phyloP scores from a whole-genome alignment of 2,329 filamentous ascomycete species.

The Arthroderma sp. region DNA sequence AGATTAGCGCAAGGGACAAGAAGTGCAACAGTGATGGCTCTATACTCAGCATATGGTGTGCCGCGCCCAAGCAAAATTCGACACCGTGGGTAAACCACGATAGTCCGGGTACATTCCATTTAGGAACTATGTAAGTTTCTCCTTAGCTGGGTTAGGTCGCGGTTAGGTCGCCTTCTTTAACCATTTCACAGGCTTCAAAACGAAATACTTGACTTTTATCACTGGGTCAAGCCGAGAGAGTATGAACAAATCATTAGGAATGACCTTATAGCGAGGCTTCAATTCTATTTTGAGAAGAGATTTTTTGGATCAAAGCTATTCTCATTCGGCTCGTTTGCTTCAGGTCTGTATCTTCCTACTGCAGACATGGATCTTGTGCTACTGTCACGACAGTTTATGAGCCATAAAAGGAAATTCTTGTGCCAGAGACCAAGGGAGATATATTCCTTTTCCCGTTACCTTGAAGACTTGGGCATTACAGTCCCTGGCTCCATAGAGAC shows the following conservation, averaged over 20 bases:
- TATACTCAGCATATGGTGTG: slow-evolving; percentile 42
- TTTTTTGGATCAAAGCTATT: slow-evolving; percentile 52
- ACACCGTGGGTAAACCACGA: slow-evolving; percentile 48
- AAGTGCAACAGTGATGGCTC: slow-evolving; percentile 37
- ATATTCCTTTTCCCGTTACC: slow-evolving; percentile 47
- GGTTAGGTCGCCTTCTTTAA: not conserved
- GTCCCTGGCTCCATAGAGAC: slow-evolving; percentile 48
- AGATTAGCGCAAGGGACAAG: slow-evolving; percentile 41
- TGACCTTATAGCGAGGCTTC: slow-evolving; percentile 58
- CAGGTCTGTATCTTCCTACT: slow-evolving; percentile 61
- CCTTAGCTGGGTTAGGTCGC: not conserved
- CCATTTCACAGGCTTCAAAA: slow-evolving; percentile 58
- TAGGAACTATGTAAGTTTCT: slow-evolving; percentile 21
- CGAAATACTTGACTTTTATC: slow-evolving; percentile 79
- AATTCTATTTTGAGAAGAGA: slow-evolving; percentile 42
- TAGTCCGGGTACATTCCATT: slow-evolving; percentile 18
- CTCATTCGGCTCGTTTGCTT: slow-evolving; percentile 88
- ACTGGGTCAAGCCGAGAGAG: slow-evolving; percentile 62
- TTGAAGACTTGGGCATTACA: slow-evolving; percentile 46
- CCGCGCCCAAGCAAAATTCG: slow-evolving; percentile 27
- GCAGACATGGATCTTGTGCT: slow-evolving; percentile 92
- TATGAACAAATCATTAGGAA: slow-evolving; percentile 67
- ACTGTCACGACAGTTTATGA: slow-evolving; percentile 49
- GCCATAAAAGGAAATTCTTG: slow-evolving; percentile 37
- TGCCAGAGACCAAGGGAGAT: slow-evolving; percentile 43